Evolutionary conservation across 176 grass and related monocot genomes (phyloP), one percentile per base, ranked within the genome.

Genomic region (Raddia guianensis): DNA sequence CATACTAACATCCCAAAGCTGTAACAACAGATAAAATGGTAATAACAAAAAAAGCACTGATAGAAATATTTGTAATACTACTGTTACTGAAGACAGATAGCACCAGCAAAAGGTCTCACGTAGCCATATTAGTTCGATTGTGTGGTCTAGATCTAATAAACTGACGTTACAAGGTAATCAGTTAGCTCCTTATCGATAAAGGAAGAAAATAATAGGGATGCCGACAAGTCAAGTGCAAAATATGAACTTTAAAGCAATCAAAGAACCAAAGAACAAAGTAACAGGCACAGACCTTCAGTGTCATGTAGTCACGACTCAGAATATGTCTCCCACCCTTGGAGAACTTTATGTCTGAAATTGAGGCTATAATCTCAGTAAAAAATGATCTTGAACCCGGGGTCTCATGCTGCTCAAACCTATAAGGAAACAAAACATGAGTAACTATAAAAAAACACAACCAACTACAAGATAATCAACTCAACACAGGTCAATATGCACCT

Each of bases 341-440:
- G 74, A 95, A 98, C 63, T 93, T 98, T 78, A 95, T 90, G 91
- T 95, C 92, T 18, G 95, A 93, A 93, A 98, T 91, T 71, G 95
- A 98, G 60, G 95, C 88, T 91, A 98, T 93, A 87, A 98, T 98
- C 88, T 98, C 95, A n/a, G 95, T 98, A 85, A 98, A 98, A 86
- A 98, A 98, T n/a, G 95, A 98, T 85, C 92, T 91, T 71, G 92
- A 93, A 87, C 88, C 86, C 33, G 90, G 81, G 63, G 88, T 75
- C 70, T 93, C 92, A 82, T 91, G 92, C 75, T 95, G 89, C 88
- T 93, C 90, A 79, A 98, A 98, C 75, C 95, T 98, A 85, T 75
- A 89, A 75, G 12, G 37, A 12, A 27, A 27, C 57, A 80, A 66
- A 58, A 80, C 52, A 80, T 27, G 58, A 80, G 51, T n/a, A 83